These are phyloP conservation scores for Exserohilum rostratum DNA, from an alignment of 2,329 filamentous ascomycete species.

Conservation along the genomic window DNA sequence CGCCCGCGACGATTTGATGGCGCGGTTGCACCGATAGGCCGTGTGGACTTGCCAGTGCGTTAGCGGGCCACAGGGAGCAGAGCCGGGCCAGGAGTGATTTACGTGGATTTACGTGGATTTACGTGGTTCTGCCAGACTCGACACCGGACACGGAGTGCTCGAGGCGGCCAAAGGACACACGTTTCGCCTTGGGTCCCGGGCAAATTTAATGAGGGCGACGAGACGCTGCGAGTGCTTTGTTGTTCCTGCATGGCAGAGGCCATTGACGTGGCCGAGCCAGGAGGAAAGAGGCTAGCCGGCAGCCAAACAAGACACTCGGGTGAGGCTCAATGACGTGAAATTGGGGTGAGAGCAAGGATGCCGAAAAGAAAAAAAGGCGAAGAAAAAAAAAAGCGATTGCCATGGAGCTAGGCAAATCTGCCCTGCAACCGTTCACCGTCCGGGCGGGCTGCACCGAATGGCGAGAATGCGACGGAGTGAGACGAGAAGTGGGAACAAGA, in stretches of 20 bases:
- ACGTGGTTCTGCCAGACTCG: slow-evolving; percentile 24
- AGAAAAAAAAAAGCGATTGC: slow-evolving; percentile 8
- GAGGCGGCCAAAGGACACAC: slow-evolving; percentile 36
- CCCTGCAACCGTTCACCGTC: slow-evolving; percentile 27
- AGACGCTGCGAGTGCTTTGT: slow-evolving; percentile 32
- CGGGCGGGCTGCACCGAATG: not conserved
- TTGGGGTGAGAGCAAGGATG: slow-evolving; percentile 12
- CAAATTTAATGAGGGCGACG: slow-evolving; percentile 37
- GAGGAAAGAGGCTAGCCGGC: slow-evolving; percentile 22
- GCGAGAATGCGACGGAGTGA: not conserved
- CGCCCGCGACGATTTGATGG: slow-evolving; percentile 26
- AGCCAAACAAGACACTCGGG: slow-evolving; percentile 7
- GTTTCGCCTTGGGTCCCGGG: slow-evolving; percentile 30
- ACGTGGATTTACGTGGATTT: slow-evolving; percentile 30
- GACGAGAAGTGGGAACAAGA: slow-evolving; percentile 4
- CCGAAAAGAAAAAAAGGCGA: slow-evolving; percentile 10
- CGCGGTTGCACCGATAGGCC: slow-evolving; percentile 46
- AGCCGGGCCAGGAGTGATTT: slow-evolving; percentile 34
- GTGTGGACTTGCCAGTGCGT: slow-evolving; percentile 26
- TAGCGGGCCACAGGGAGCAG: too few relatives aligned
- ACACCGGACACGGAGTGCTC: slow-evolving; percentile 15
- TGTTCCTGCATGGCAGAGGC: slow-evolving; percentile 46
- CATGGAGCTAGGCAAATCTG: slow-evolving; percentile 23
- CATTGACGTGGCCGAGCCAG: slow-evolving; percentile 44
- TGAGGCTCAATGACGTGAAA: slow-evolving; percentile 25